Base-by-base conservation (phyloP, 1,139 yeast species). In the Yamadazyma dushanensis region DNA sequence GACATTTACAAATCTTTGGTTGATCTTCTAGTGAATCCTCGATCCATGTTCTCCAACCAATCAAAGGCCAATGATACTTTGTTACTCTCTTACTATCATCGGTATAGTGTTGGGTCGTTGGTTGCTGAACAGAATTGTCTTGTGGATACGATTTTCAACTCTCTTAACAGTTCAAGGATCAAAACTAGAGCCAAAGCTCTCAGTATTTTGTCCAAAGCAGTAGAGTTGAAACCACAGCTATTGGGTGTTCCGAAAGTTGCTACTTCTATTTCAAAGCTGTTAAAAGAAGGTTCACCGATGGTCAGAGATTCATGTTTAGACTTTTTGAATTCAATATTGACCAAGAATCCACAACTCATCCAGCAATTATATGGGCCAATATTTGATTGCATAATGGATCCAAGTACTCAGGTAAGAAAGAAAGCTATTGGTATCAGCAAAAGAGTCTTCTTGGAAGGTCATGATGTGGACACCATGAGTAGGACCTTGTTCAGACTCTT, bases 221-320 rank as follows among this genome's bases (percentile, higher is more conserved):
- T 31, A 13, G n/a, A 16, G 5, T n/a, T 32, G 14, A 25, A 26
- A 20, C 35, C 35, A 6, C 19, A 19, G n/a, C 16, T 26, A 7
- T 10, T 26, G 15, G 35, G 22, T 3, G 19, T 23, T 3, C 20
- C 26, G 7, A 26, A 14, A 7, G 15, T 32, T 15, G 15, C 7
- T 6, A 13, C 22, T 4, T 16, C 79, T 28, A 57, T 87, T 16
- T 51, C 71, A 1, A 34, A 45, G 1, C 44, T 80, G 34, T 59
- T 87, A 25, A 58, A 53, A 5, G 92, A 85, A 45, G 52, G 68
- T 1, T 83, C 90, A 1, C 78, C 95, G 0, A 71, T 81, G 36
- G 92, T 87, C 0, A 70, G 89, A 41, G 90, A 83, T 51, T 86
- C 95, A 0, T 80, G 81, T 2, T 61, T 87, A 18, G 95, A 86